Conservation (phyloP, 495 filamentous ascomycete genomes). For the Xylaria longipes region DNA sequence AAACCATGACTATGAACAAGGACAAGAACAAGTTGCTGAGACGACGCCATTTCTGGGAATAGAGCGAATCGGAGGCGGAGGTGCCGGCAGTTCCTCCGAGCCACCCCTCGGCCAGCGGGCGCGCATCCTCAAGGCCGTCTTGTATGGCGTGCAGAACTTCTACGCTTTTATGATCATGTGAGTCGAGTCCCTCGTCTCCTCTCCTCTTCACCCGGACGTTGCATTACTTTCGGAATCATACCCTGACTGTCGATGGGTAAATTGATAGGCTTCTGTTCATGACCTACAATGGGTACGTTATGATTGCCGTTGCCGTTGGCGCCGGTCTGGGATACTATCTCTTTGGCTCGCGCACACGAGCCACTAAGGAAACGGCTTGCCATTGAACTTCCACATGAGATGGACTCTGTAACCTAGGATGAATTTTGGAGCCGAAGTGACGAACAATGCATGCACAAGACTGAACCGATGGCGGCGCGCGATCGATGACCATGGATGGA, state of each 20-base stretch:
- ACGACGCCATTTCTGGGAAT: slow-evolving; percentile 56
- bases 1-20: slow-evolving; percentile 41
- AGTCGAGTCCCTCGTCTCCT: slow-evolving; percentile 50
- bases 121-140: slow-evolving; percentile 76
- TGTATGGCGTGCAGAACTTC: slow-evolving; percentile 95
- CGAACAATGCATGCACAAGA: neutral
- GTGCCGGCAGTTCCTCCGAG: slow-evolving; percentile 12
- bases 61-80: slow-evolving; percentile 56
- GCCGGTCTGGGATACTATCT: slow-evolving; percentile 87
- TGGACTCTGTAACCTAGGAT: neutral
- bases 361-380: slow-evolving; percentile 86
- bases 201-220: neutral
- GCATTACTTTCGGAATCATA: slow-evolving; percentile 2
- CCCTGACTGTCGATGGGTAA: neutral
- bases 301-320: slow-evolving; percentile 88
- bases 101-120: slow-evolving; percentile 62
- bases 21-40: slow-evolving; percentile 62
- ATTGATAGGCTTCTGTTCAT: slow-evolving; percentile 89
- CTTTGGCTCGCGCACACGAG: slow-evolving; percentile 73
- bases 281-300: slow-evolving; percentile 99
- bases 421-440: neutral
- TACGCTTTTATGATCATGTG: slow-evolving; percentile 99
- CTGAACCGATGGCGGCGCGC: neutral
- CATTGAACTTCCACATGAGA: slow-evolving; percentile 61
- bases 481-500: neutral